Conservation (phyloP, 805 yeast genomes). For the Metschnikowia cubensis region DNA sequence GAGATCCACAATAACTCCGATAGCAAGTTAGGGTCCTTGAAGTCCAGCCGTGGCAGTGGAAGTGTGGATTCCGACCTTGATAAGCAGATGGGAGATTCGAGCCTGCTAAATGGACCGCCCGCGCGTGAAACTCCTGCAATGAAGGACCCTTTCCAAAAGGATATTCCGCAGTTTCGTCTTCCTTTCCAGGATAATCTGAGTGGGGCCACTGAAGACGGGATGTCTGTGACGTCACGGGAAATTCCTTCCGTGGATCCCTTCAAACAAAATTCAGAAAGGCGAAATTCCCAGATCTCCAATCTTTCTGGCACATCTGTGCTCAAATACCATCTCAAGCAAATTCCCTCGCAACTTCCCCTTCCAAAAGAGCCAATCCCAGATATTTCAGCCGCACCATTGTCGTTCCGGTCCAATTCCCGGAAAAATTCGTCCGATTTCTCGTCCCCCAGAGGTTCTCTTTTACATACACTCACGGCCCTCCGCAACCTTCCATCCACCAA, state of each 20-base stretch:
- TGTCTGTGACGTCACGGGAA: constrained; percentile 7
- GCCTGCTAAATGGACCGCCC: neutral
- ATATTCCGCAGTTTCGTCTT: constrained; percentile 56
- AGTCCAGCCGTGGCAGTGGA: constrained; percentile 9
- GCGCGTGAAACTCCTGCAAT: constrained; percentile 6
- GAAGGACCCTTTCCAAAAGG: constrained; percentile 29
- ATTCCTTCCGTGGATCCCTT: constrained; percentile 26
- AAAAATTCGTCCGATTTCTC: constrained; percentile 33
- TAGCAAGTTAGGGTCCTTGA: constrained; percentile 9
- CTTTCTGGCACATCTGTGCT: constrained; percentile 15
- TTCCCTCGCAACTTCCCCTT: constrained; percentile 56
- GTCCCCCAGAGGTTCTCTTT: constrained; percentile 39
- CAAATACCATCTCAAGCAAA: constrained; percentile 20
- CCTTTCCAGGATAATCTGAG: constrained; percentile 57
- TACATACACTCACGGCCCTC: constrained; percentile 38
- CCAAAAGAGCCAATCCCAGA: constrained; percentile 53
- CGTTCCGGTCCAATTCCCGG: constrained; percentile 34
- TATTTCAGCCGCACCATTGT: constrained; percentile 33
- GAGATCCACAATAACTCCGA: constrained; percentile 14
- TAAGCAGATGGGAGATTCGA: neutral
- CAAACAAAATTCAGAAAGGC: constrained; percentile 10
- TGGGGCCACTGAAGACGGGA: constrained; percentile 1
- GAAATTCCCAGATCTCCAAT: constrained; percentile 10
- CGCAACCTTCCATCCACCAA: constrained; percentile 33
- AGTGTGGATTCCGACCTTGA: constrained; percentile 1